A percentile compares a stretch with the other conserved stretches of the same genome.
Evolutionary conservation across 192 early-diverging fungal species (phyloP).

Genomic region (Kappamyces sp.): DNA sequence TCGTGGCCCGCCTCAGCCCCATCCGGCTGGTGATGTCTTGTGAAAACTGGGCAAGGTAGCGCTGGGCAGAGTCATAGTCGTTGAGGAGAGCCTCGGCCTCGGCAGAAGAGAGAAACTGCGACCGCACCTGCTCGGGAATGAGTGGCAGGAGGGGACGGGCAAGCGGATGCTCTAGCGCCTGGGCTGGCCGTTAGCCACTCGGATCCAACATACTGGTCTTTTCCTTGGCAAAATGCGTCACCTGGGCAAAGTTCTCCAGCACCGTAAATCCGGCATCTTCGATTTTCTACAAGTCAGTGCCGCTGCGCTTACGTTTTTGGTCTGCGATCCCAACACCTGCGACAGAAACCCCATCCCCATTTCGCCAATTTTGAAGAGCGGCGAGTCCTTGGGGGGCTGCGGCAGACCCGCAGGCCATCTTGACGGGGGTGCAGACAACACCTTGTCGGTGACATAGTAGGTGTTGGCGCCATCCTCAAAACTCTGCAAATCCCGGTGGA

Average conservation of each 20-base stretch:
- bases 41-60: conserved; percentile 36
- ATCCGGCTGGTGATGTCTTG: conserved; percentile 31
- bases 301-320: conserved; percentile 21
- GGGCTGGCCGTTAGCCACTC: conserved; percentile 14
- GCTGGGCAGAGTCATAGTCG: conserved; percentile 40
- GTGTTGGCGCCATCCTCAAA: conserved; percentile 10
- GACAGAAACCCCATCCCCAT: conserved; percentile 33
- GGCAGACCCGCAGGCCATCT: conserved; percentile 27
- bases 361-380: conserved; percentile 35
- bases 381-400: conserved; percentile 22
- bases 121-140: conserved; percentile 37
- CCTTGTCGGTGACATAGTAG: background rate
- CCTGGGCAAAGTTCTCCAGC: conserved; percentile 39
- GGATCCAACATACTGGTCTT: conserved; percentile 21
- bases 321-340: conserved; percentile 27
- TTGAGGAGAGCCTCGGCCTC: conserved; percentile 42
- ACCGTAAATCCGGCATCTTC: conserved; percentile 45
- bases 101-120: conserved; percentile 29
- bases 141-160: conserved; percentile 43
- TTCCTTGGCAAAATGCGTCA: conserved; percentile 40
- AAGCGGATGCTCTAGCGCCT: conserved; percentile 47
- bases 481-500: conserved; percentile 21
- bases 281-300: conserved; percentile 26
- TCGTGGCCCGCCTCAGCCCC: conserved; percentile 4
- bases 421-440: background rate